Evolutionary conservation across 352 stramenopile species (phyloP), one percentile per base, ranked within the genome.

Genomic region (Phytophthora litchii): DNA sequence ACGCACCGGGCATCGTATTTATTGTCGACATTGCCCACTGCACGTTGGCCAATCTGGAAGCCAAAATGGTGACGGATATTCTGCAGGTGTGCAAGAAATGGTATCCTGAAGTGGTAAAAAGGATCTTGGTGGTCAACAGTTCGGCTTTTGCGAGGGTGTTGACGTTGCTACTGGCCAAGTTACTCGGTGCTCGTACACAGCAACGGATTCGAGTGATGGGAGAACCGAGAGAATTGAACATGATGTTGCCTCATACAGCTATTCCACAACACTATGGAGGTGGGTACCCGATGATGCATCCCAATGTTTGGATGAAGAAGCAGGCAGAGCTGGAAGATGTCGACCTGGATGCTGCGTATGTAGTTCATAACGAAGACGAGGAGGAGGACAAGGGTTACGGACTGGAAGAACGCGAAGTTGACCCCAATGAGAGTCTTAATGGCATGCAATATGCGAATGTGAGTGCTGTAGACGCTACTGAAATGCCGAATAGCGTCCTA

Each of bases 361-460:
- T 34, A 1, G 31, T 48, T 11, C 56, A 60, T 13, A 36, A 70
- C 25, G 38, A 60, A 32, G 55, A 74, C 23, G 56, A 80, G 17
- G 78, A 88, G 38, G 54, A 79, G 44, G 56, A 73, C 41, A 87
- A 73, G 34, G 78, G 86, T 54, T 72, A 74, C 32, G 63, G 57
- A 13, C 40, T 72, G 10, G 63, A 67, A 49, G 63, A 67, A 20
- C 51, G 35, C 0, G 57, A 67, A 41, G 20, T 64, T 2, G 63
- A 72, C 36, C 47, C 46, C 0, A 64, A 63, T 17, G 63, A 67
- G 41, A 89, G 73, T 38, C 68, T 93, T 21, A 91, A 91, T 37
- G 83, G 83, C 45, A 93, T 93, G 83, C 81, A 93, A 51, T 93
- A 93, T 55, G 83, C 83, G 3, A 73, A 76, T 19, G 88, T 83